Percentiles rank a stretch among this genome's conserved stretches.
Conservation (phyloP, 306 rosid species). For the Quercus cerris region DNA sequence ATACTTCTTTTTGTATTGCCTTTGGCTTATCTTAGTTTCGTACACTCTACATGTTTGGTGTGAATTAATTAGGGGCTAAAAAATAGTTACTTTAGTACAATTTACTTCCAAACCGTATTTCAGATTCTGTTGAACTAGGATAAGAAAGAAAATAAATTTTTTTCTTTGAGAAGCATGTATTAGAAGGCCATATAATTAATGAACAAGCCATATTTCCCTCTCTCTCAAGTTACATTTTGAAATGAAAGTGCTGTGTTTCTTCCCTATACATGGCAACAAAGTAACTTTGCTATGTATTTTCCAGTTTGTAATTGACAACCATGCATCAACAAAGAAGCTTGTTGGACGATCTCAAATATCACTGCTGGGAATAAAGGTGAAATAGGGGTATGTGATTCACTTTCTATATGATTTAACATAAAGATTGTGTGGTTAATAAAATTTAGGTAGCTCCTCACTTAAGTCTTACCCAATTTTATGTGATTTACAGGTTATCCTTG, state of each 20-base stretch:
- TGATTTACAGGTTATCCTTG: no score
- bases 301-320: slow-evolving; percentile 54
- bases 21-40: neutral
- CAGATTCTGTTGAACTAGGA: neutral
- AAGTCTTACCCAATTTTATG: no score
- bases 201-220: neutral
- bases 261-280: neutral
- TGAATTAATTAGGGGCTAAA: neutral
- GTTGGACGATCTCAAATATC: slow-evolving; percentile 70
- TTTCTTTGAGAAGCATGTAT: neutral
- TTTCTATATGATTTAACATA: neutral
- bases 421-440: neutral
- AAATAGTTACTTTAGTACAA: neutral
- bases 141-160: neutral
- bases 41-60: neutral
- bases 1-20: neutral
- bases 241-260: slow-evolving; percentile 2
- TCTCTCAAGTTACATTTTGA: neutral
- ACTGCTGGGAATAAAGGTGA: slow-evolving; percentile 67
- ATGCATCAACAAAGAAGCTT: slow-evolving; percentile 64
- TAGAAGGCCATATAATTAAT: neutral
- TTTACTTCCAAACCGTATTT: neutral
- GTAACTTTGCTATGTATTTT: slow-evolving; percentile 3
- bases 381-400: slow-evolving; percentile 40
- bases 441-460: no score